Evolutionary conservation across 371 early-diverging fungal species (phyloP).

Genomic region (Conidiobolus incongruus): DNA sequence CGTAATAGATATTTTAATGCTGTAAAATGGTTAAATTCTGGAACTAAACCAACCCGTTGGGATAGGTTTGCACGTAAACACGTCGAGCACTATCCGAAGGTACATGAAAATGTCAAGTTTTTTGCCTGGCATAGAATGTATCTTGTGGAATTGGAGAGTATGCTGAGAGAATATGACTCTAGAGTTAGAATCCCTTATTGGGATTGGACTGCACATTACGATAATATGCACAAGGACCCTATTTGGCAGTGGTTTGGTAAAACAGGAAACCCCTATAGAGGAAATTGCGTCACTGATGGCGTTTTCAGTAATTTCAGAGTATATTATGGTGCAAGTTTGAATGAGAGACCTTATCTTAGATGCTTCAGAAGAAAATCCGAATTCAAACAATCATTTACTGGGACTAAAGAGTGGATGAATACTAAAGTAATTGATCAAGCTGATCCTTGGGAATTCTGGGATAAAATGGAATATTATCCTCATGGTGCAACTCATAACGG

Average conservation of each 20-base stretch:
- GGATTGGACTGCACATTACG: conserved; percentile 3
- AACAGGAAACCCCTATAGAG: background rate
- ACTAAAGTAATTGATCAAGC: background rate
- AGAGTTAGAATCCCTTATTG: conserved; percentile 3
- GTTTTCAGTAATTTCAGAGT: background rate
- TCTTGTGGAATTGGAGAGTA: background rate
- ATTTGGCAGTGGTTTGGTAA: background rate
- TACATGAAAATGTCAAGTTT: conserved; percentile 2
- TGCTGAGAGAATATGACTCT: conserved; percentile 1
- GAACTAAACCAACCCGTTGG: background rate
- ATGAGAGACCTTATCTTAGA: background rate
- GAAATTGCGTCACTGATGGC: background rate
- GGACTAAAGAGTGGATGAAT: background rate
- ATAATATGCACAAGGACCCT: conserved; percentile 1
- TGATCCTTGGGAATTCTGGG: background rate
- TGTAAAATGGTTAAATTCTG: background rate
- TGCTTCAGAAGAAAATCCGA: background rate
- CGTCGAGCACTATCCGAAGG: background rate
- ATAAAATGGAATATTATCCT: background rate
- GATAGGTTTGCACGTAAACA: background rate
- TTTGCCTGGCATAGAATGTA: conserved; percentile 5
- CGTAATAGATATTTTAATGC: background rate
- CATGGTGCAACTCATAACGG: conserved; percentile 2
- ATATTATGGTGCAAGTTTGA: background rate
- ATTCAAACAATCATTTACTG: background rate